These are phyloP conservation scores for Leishmania guyanensis DNA, from an alignment of 208 protist genomes.

Conservation along the genomic window DNA sequence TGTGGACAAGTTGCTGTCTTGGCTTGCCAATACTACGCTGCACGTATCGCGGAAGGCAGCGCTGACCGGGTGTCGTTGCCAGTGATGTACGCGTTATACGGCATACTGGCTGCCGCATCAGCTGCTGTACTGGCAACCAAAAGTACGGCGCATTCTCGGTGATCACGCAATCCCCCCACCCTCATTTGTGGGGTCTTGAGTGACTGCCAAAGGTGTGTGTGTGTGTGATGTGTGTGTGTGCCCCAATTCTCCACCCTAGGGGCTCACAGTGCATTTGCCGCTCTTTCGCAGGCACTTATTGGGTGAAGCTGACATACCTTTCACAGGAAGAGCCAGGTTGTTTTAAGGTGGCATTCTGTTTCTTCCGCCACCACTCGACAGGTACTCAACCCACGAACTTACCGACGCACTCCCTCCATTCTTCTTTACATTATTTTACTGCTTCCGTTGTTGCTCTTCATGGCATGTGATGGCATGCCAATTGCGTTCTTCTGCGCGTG, in stretches of 20 bases:
- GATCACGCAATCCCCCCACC: not conserved
- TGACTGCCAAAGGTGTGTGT: not conserved
- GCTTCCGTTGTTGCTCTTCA: not conserved
- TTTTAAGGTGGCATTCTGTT: not conserved
- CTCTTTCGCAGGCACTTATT: not conserved
- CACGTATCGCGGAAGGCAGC: conserved; percentile 21
- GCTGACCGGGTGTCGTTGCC: conserved; percentile 1
- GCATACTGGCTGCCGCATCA: not conserved
- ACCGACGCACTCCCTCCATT: not conserved
- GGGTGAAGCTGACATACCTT: not conserved
- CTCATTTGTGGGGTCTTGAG: not conserved
- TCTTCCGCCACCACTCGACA: not conserved
- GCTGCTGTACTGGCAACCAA: conserved; percentile 13
- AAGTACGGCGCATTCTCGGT: not conserved
- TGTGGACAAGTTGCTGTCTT: conserved; percentile 6
- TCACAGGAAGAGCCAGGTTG: not conserved
- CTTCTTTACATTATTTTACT: not conserved
- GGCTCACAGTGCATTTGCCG: not conserved
- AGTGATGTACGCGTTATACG: not conserved
- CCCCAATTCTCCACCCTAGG: not conserved
- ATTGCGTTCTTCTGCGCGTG: not conserved
- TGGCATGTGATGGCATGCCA: not conserved
- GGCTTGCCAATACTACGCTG: conserved; percentile 20
- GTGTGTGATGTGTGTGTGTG: not conserved
- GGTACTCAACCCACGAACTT: too few species aligned